Conservation (phyloP, 1,284 basidiomycete species). For the Ustilago vetiveriae region DNA sequence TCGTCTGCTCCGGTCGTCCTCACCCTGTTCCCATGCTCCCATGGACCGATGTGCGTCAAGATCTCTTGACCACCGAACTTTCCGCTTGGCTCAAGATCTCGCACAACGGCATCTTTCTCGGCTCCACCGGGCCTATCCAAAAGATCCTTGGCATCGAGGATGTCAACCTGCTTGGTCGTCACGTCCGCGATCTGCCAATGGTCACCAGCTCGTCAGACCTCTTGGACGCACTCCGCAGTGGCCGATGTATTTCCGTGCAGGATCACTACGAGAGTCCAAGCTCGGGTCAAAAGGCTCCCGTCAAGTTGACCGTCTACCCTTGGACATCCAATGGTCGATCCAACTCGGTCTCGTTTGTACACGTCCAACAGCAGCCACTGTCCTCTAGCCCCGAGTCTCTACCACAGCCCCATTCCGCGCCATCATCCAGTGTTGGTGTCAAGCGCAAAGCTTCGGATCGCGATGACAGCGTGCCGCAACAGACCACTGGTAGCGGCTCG, state of each 20-base stretch:
- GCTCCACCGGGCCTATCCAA: constrained; percentile 42
- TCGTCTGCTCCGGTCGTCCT: constrained; percentile 45
- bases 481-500: constrained; percentile 21
- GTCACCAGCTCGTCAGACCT: constrained; percentile 45
- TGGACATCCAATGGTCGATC: constrained; percentile 49
- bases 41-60: constrained; percentile 43
- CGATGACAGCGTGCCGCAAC: too few relatives aligned
- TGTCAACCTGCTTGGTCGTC: constrained; percentile 38
- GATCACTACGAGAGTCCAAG: constrained; percentile 28
- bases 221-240: constrained; percentile 35
- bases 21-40: constrained; percentile 50
- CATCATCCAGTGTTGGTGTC: constrained; percentile 3
- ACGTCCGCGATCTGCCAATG: constrained; percentile 47
- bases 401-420: not conserved
- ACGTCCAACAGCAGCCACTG: constrained; percentile 31
- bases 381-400: not conserved
- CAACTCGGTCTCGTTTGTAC: constrained; percentile 34
- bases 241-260: constrained; percentile 43
- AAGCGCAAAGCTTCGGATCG: constrained; percentile 30
- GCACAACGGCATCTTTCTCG: constrained; percentile 50
- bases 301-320: constrained; percentile 49
- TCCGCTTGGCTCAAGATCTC: constrained; percentile 50
- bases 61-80: constrained; percentile 16
- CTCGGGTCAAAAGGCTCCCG: constrained; percentile 16
- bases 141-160: constrained; percentile 45